Evolutionary conservation across 768 basidiomycete species (phyloP), one percentile per base, ranked within the genome.

Genomic region (Fibroporia radiculosa): DNA sequence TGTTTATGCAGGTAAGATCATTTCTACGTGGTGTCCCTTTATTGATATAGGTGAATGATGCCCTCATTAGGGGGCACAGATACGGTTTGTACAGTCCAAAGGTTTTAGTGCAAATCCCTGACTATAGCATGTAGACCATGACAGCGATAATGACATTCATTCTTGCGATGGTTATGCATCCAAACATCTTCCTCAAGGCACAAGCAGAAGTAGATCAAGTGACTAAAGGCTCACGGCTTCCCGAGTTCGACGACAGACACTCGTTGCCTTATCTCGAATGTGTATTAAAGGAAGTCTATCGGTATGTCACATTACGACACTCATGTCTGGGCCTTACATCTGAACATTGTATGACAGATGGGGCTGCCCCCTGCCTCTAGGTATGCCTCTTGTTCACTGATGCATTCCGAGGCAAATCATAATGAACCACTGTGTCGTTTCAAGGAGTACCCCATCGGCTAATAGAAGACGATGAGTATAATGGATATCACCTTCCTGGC

Each of bases 161-260:
- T 23, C 42, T 65, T 14, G 51, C 56, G 1, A 59, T 65, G 48
- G 26, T 54, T 2, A 48, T 57, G n/a, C 39, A 56, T 34, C 62
- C 63, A 12, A 55, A 61, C 1, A 54, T 55, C 6, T 57, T 59
- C 33, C 41, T 32, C 13, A 48, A 53, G 19, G 59, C 57, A 3
- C 60, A 58, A 22, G 51, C 44, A 1, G 59, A 65, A 20, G 49
- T 65, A 2, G 62, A 63, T 36, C 7, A 27, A 2, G 54, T 61
- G 8, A 27, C 59, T 1, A 56, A 53, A 11, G 42, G 40, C n/a
- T 52, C 52, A 20, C 42, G 55, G 12, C 38, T 62, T 2, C 63
- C 62, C 7, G 50, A 46, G 19, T 60, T 58, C n/a, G 45, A 47
- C 2, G 62, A 65, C 34, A 46, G 46, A 27, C 29, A 48, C 6